Evolutionary conservation across 108 stramenopile genomes (phyloP), one percentile per base, ranked within the genome.

Genomic region (Conticribra guillardii): DNA sequence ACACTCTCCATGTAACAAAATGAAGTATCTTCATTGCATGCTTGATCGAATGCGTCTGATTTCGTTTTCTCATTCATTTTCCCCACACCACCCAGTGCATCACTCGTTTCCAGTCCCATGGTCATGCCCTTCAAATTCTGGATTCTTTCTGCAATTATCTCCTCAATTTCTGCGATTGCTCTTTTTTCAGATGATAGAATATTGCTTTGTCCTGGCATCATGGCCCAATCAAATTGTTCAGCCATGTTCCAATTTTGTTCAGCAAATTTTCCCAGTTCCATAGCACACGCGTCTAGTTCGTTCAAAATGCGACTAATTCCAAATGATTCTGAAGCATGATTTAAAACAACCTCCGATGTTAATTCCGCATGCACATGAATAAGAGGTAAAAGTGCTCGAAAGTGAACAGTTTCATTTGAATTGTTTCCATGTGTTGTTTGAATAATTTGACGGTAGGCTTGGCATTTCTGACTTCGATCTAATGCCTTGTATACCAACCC

Each of bases 201-300:
- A 61, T 65, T 64, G 22, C 49, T 44, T 27, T 60, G 48, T 14
- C 64, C 64, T 21, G 69, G 49, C n/a, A 62, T 53, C 75, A 69
- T 76, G 16, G 44, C 50, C 34, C 51, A 56, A 37, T 69, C 68
- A 4, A 79, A 64, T 62, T 79, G 77, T 54, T 79, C 77, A 2
- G 77, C 77, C 69, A 79, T 69, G 16, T 64, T 71, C 37, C 54
- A 65, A 54, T 79, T 79, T n/a, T 65, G 69, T 52, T 79, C 77
- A 19, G 77, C 53, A 23, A 71, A 79, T 55, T 79, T 79, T 34
- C 63, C 37, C 14, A 79, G 46, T 46, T 79, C 77, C 9, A 55
- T 59, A 23, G 77, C 77, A 61, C 77, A 79, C 41, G 23, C 49
- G n/a, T 70, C 77, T 33, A 79, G 46, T 49, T 54, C 56, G 45